These are phyloP conservation scores for Nigrospora sphaerica DNA, from an alignment of 2,329 filamentous ascomycete genomes.

Conservation along the genomic window DNA sequence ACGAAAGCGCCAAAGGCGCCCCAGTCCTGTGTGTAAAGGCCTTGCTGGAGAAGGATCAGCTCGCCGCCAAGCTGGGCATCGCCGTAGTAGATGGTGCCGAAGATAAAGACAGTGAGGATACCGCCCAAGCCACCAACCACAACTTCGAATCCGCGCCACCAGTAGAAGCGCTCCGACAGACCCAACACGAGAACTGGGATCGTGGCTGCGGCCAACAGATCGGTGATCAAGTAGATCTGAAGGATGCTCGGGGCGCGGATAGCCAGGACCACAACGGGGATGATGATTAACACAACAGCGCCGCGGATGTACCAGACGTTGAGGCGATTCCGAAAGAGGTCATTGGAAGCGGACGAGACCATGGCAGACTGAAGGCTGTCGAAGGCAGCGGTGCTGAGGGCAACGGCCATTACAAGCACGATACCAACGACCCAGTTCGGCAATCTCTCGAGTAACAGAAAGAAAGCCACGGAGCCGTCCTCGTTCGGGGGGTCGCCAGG, in stretches of 20 bases:
- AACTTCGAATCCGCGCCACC: conserved; percentile 75
- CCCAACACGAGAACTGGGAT: conserved; percentile 73
- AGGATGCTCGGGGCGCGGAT: conserved; percentile 67
- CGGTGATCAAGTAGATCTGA: conserved; percentile 77
- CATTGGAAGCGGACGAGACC: conserved; percentile 79
- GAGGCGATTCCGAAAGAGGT: conserved; percentile 75
- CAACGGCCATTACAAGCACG: conserved; percentile 73
- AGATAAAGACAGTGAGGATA: conserved; percentile 73
- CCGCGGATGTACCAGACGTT: conserved; percentile 67
- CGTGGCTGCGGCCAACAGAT: conserved; percentile 68
- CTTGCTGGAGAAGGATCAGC: conserved; percentile 65
- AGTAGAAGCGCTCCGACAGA: conserved; percentile 57
- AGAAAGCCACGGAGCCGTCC: conserved; percentile 65
- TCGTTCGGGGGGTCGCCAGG: conserved; percentile 51
- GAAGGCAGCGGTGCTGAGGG: conserved; percentile 70
- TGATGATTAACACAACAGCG: conserved; percentile 63
- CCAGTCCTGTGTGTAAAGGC: conserved; percentile 74
- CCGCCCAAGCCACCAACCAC: conserved; percentile 72
- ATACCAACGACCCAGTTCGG: conserved; percentile 78
- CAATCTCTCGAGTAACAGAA: conserved; percentile 63
- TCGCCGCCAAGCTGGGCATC: conserved; percentile 55
- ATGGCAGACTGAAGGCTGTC: conserved; percentile 78
- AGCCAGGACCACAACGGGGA: conserved; percentile 68
- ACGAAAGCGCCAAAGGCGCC: conserved; percentile 78
- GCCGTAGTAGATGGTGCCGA: conserved; percentile 72